phyloP scores from a whole-genome alignment of 225 moss, liverwort and hornwort species.

The Polytrichum commune region DNA sequence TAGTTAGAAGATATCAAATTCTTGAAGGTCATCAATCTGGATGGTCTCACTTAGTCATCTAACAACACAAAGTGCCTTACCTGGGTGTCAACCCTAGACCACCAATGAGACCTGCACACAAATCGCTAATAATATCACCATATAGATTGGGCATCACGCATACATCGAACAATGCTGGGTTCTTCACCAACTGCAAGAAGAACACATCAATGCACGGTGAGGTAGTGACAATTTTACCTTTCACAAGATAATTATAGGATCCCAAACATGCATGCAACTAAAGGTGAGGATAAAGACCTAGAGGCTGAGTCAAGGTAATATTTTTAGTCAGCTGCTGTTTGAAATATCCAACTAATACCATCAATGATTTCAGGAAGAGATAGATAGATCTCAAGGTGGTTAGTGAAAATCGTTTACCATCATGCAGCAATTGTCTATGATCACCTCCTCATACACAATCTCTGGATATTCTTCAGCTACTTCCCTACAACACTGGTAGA shows the following conservation, averaged over 20 bases:
- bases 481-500: constrained; percentile 89
- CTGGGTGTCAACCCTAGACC: constrained; percentile 94
- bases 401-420: constrained; percentile 48
- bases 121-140: constrained; percentile 96
- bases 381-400: background rate
- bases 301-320: too few relatives aligned
- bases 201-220: background rate
- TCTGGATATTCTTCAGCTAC: constrained; percentile 74
- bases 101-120: constrained; percentile 95
- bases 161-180: constrained; percentile 92
- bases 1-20: too few relatives aligned
- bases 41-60: too few relatives aligned
- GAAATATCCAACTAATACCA: too few relatives aligned
- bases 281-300: too few relatives aligned
- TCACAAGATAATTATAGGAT: too few relatives aligned
- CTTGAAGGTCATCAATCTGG: too few relatives aligned
- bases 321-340: too few relatives aligned
- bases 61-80: constrained; percentile 26
- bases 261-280: too few relatives aligned
- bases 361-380: too few relatives aligned
- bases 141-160: constrained; percentile 97
- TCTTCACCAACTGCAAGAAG: constrained; percentile 83
- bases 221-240: too few relatives aligned
- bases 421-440: constrained; percentile 99
- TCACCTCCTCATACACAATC: constrained; percentile 93